phyloP scores from a whole-genome alignment of 768 basidiomycete species.

The Boletus bicolor region DNA sequence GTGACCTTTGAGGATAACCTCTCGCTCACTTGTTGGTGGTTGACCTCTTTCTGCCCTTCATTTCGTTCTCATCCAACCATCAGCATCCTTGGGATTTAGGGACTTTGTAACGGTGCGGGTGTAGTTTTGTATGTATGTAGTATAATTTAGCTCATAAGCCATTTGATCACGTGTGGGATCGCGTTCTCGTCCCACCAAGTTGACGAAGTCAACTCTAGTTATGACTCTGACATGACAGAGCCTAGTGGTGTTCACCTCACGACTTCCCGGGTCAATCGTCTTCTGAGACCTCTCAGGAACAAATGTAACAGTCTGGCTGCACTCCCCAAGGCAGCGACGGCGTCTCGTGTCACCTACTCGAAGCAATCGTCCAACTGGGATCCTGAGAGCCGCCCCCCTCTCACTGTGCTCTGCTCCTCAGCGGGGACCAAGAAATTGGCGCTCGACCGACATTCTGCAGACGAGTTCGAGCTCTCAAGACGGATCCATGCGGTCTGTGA shows the following conservation, averaged over 20 bases:
- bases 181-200: conserved; percentile 1
- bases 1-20: conserved; percentile 37
- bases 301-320: conserved; percentile 42
- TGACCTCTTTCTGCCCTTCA: background rate
- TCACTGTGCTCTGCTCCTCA: conserved; percentile 39
- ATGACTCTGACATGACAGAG: conserved; percentile 17
- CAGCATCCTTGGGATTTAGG: background rate
- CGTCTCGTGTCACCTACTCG: conserved; percentile 14
- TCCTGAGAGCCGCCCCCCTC: conserved; percentile 27
- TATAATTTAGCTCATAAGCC: background rate
- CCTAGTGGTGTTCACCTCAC: conserved; percentile 31
- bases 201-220: background rate
- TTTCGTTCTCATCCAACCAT: conserved; percentile 2
- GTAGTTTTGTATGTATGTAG: conserved; percentile 7
- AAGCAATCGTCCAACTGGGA: conserved; percentile 20
- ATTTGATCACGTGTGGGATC: conserved; percentile 14
- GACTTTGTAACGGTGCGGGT: background rate
- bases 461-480: conserved; percentile 42
- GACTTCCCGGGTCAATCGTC: conserved; percentile 40
- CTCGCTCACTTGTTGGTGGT: background rate
- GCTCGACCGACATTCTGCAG: conserved; percentile 33
- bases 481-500: conserved; percentile 53
- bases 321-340: conserved; percentile 17
- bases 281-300: conserved; percentile 46
- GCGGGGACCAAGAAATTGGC: conserved; percentile 34